Percentiles rank a stretch among this genome's conserved stretches.
Conservation (phyloP, 345 rosid genomes). For the Salix caprea region DNA sequence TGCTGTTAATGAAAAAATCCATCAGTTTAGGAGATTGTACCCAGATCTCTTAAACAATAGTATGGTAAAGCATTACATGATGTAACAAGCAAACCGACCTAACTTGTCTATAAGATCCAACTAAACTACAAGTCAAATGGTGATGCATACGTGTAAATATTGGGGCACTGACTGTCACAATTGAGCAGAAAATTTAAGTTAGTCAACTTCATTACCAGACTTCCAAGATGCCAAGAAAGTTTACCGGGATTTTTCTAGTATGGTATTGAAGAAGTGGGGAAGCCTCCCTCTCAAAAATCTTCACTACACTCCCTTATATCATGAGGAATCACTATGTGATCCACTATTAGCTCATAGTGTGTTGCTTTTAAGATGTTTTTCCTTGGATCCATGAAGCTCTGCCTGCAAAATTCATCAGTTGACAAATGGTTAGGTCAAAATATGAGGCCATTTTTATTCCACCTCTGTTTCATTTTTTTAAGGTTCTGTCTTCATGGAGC, state of each 20-base stretch:
- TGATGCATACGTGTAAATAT: neutral
- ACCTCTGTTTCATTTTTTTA: neutral
- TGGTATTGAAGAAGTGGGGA: neutral
- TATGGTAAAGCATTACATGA: neutral
- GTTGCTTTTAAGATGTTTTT: neutral
- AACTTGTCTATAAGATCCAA: neutral
- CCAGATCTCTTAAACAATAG: neutral
- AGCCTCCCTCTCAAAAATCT: no score
- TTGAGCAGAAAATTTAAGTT: neutral
- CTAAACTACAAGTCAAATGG: neutral
- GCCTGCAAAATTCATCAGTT: conserved; percentile 22
- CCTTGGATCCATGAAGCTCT: conserved; percentile 20
- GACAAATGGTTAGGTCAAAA: neutral
- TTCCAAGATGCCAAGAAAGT: neutral
- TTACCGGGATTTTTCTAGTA: neutral
- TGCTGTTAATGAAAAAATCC: no score
- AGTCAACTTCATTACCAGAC: neutral
- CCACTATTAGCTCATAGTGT: neutral
- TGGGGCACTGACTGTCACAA: neutral
- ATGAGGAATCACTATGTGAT: neutral
- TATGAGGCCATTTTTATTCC: neutral
- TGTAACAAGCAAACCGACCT: neutral
- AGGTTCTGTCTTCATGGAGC: neutral
- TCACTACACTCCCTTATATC: neutral
- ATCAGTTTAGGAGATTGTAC: neutral